A percentile compares a stretch with the other conserved stretches of the same genome.
Evolutionary conservation across 169 alveolate species (phyloP).

Genomic region (Blepharisma undulans): DNA sequence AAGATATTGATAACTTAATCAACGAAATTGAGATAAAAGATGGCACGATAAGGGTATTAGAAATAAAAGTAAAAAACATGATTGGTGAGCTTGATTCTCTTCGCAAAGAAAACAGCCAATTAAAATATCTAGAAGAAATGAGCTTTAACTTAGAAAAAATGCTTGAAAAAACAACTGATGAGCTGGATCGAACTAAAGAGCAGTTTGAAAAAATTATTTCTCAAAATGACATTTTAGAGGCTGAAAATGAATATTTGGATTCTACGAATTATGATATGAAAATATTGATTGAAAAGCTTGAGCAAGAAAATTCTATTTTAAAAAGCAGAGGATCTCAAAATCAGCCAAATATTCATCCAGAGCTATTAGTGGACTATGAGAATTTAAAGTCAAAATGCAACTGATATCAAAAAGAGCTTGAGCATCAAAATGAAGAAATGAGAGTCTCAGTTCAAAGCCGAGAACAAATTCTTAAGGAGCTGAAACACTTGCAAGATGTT

Average conservation of each 20-base stretch:
- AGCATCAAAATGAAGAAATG: background rate
- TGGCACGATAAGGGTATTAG: background rate
- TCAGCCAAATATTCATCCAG: background rate
- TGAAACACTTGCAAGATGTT: constrained; percentile 3
- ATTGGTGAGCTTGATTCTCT: background rate
- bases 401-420: background rate
- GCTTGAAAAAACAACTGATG: background rate
- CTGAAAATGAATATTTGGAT: background rate
- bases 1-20: background rate
- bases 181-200: background rate
- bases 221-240: background rate
- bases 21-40: background rate
- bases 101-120: background rate
- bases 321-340: background rate
- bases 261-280: background rate
- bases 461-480: constrained; percentile 26
- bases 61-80: background rate
- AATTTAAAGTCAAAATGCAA: background rate
- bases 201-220: background rate
- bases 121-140: background rate
- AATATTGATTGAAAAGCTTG: background rate
- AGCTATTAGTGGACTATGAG: background rate
- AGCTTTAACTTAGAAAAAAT: background rate
- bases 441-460: background rate
- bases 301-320: background rate